Conservation (phyloP, 2,329 filamentous ascomycete genomes). For the Anthostomella pinea region DNA sequence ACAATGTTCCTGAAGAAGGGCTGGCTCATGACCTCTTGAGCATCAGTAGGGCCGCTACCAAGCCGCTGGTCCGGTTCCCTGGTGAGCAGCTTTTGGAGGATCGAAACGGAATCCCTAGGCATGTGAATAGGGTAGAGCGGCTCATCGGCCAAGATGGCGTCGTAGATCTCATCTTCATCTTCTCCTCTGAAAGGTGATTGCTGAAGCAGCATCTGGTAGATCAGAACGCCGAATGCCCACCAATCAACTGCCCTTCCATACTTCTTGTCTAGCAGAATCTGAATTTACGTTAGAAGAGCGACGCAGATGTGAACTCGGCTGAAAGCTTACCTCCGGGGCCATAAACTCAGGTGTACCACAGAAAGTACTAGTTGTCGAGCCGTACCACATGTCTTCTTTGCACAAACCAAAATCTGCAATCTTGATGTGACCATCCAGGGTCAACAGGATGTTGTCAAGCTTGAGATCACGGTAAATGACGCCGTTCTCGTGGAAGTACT, state of each 20-base stretch:
- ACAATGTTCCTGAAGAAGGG: conserved; percentile 97
- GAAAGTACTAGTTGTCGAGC: conserved; percentile 94
- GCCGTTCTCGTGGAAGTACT: conserved; percentile 99
- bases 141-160: conserved; percentile 95
- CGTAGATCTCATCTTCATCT: conserved; percentile 99
- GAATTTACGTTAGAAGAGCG: conserved; percentile 28
- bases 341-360: conserved; percentile 99
- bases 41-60: conserved; percentile 92
- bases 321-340: conserved; percentile 78
- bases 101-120: conserved; percentile 95
- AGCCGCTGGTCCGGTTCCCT: conserved; percentile 91
- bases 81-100: conserved; percentile 94
- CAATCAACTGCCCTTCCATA: conserved; percentile 97
- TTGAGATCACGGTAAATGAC: conserved; percentile 99
- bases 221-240: conserved; percentile 99
- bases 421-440: conserved; percentile 95
- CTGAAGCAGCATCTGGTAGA: conserved; percentile 99
- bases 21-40: conserved; percentile 98
- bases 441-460: conserved; percentile 86
- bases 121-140: conserved; percentile 98
- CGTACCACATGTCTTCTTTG: conserved; percentile 99
- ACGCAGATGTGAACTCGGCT: not conserved
- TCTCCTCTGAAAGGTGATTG: conserved; percentile 98
- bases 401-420: conserved; percentile 98
- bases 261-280: conserved; percentile 97